Conservation (phyloP, 2,329 filamentous ascomycete species). For the Fusarium xylarioides region DNA sequence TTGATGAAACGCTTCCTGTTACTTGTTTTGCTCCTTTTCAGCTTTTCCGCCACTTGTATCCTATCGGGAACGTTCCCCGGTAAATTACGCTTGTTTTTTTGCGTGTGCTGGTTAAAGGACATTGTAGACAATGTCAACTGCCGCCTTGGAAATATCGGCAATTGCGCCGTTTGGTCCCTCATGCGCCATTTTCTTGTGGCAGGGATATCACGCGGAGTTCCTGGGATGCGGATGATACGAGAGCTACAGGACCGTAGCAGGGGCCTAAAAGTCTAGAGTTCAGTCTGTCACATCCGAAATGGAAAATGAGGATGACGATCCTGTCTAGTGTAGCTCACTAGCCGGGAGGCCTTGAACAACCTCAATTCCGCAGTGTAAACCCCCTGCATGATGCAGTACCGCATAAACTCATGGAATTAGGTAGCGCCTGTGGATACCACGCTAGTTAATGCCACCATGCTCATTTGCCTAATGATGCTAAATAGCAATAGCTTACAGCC, state of each 20-base stretch:
- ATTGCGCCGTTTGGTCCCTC: neutral
- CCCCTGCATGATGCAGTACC: conserved; percentile 1
- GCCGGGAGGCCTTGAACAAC: neutral
- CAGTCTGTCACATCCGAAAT: neutral
- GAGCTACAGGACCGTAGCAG: neutral
- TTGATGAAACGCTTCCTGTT: neutral
- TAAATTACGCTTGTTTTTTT: neutral
- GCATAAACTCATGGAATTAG: too few species aligned
- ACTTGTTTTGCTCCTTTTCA: neutral
- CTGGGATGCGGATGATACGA: neutral
- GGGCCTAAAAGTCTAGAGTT: neutral
- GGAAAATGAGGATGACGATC: neutral
- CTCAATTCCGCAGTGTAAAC: neutral
- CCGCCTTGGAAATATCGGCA: neutral
- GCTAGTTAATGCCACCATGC: too few species aligned
- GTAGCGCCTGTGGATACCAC: too few species aligned
- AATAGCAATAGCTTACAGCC: too few species aligned
- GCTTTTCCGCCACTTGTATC: neutral
- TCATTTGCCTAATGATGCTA: too few species aligned
- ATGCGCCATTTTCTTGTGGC: neutral
- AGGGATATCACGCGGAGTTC: neutral
- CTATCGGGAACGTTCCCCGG: neutral
- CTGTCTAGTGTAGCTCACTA: neutral
- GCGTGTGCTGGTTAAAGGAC: neutral
- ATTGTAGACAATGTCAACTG: neutral